Conservation (phyloP, 2,329 filamentous ascomycete genomes). For the Xylariaceae sp. region DNA sequence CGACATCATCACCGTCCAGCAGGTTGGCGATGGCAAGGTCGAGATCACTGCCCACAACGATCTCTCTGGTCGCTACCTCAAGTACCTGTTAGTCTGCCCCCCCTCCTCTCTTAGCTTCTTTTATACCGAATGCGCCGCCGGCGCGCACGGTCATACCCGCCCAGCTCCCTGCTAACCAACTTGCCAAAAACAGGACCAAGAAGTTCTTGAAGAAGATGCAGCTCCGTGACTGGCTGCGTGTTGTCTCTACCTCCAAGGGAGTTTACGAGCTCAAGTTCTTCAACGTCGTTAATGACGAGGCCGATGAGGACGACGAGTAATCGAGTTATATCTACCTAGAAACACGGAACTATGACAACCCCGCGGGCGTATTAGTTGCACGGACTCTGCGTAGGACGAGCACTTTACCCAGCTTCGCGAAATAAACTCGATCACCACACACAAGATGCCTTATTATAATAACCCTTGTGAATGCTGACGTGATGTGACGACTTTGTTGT, state of each 20-base stretch:
- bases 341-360: constrained; percentile 2
- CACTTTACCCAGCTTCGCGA: constrained; percentile 17
- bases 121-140: background rate
- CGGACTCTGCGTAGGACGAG: constrained; percentile 20
- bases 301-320: constrained; percentile 98
- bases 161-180: background rate
- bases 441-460: constrained; percentile 4
- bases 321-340: constrained; percentile 18
- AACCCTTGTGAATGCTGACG: background rate
- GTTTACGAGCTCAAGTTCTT: constrained; percentile 99
- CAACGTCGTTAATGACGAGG: constrained; percentile 99
- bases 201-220: constrained; percentile 99
- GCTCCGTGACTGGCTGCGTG: constrained; percentile 99
- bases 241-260: constrained; percentile 95
- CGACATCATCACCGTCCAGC: constrained; percentile 82
- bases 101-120: background rate
- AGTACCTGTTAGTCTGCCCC: constrained; percentile 78
- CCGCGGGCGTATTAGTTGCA: constrained; percentile 10
- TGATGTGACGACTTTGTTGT: constrained; percentile 4
- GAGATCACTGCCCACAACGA: constrained; percentile 96
- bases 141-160: background rate
- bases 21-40: constrained; percentile 93
- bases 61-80: constrained; percentile 97
- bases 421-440: constrained; percentile 23
- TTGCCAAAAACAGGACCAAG: constrained; percentile 67